phyloP scores from a whole-genome alignment of 106 monocot genomes.

The Dendrobium officinale region DNA sequence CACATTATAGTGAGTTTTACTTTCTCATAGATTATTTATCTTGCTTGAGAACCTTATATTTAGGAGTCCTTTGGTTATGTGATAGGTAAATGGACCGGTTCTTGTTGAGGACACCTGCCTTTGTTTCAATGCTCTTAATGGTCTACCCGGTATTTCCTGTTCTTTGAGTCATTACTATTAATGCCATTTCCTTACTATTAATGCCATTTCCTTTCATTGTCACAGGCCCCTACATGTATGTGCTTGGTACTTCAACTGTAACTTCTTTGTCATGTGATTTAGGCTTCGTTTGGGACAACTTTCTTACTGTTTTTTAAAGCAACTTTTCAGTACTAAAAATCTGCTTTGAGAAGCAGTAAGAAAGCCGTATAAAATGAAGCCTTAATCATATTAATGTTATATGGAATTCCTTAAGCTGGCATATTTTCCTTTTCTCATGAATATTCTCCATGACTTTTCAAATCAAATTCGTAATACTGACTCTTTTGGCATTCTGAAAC shows the following conservation, averaged over 20 bases:
- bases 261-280: background rate
- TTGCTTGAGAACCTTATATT: slow-evolving; percentile 5
- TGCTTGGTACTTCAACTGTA: background rate
- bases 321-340: no score
- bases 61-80: background rate
- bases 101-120: slow-evolving; percentile 97
- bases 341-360: no score
- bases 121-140: slow-evolving; percentile 93
- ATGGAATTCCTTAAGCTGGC: background rate
- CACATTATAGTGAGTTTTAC: background rate
- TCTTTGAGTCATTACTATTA: slow-evolving; percentile 5
- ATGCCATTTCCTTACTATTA: slow-evolving; percentile 3
- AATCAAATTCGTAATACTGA: background rate
- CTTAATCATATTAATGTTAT: background rate
- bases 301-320: no score
- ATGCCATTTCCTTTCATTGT: slow-evolving; percentile 6
- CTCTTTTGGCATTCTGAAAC: slow-evolving; percentile 4
- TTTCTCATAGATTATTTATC: background rate
- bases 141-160: slow-evolving; percentile 66
- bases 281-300: no score
- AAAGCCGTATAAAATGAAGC: no score
- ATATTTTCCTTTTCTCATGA: background rate
- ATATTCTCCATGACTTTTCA: background rate
- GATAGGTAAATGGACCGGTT: slow-evolving; percentile 85
- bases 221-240: slow-evolving; percentile 99